Evolutionary conservation across 83 land plant species (phyloP).

Genomic region (Thuja plicata): DNA sequence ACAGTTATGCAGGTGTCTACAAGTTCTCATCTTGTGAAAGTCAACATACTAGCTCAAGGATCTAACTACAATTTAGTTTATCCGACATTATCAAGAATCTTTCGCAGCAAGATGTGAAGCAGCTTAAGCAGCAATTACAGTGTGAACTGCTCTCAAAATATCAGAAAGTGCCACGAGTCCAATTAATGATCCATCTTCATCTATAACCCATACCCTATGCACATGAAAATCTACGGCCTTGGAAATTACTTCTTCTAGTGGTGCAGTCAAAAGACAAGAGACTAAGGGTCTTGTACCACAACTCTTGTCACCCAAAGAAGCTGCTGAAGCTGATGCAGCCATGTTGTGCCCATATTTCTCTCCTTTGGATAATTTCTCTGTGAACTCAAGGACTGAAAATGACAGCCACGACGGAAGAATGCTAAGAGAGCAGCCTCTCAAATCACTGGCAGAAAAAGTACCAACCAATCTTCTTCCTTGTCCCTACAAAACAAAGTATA

Average conservation of each 20-base stretch:
- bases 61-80: background rate
- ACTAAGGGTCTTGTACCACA: constrained; percentile 19
- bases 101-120: background rate
- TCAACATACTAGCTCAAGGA: no score
- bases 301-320: background rate
- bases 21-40: no score
- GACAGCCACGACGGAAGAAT: constrained; percentile 56
- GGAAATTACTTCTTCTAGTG: constrained; percentile 46
- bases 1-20: no score
- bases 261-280: constrained; percentile 35
- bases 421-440: constrained; percentile 69
- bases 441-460: constrained; percentile 85
- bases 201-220: constrained; percentile 75
- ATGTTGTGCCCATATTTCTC: constrained; percentile 21
- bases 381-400: constrained; percentile 48
- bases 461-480: constrained; percentile 65
- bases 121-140: background rate
- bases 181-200: constrained; percentile 31
- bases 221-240: constrained; percentile 51
- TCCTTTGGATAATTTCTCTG: constrained; percentile 24
- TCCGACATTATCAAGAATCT: background rate
- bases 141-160: constrained; percentile 29
- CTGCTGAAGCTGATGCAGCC: background rate
- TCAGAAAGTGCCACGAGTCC: constrained; percentile 74
- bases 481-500: constrained; percentile 43